Conservation (phyloP, 2,329 filamentous ascomycete species). For the Fusarium neocosmosporiellum region DNA sequence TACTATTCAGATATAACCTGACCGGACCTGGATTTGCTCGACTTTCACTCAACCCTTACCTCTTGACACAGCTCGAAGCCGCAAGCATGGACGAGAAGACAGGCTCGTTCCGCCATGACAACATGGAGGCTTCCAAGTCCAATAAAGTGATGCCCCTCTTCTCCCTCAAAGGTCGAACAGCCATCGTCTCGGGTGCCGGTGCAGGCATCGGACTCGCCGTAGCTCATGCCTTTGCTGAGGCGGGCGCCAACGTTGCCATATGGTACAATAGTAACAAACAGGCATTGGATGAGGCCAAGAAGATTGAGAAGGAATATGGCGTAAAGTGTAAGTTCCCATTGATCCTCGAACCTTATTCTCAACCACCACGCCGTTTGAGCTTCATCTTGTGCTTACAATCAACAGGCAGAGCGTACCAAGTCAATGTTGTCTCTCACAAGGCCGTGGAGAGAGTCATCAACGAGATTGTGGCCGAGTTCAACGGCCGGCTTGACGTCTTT, state of each 20-base stretch:
- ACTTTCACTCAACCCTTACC: neutral
- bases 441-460: constrained; percentile 63
- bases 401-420: constrained; percentile 69
- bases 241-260: constrained; percentile 77
- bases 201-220: constrained; percentile 75
- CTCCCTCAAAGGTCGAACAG: constrained; percentile 76
- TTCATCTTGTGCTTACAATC: constrained; percentile 12
- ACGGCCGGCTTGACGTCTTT: constrained; percentile 80
- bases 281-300: constrained; percentile 69
- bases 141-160: constrained; percentile 72
- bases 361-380: neutral
- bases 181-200: constrained; percentile 75
- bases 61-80: neutral
- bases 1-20: neutral
- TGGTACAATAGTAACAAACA: constrained; percentile 79
- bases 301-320: constrained; percentile 73
- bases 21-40: neutral
- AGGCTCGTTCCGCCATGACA: constrained; percentile 68
- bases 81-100: constrained; percentile 56
- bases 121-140: constrained; percentile 59
- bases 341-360: neutral
- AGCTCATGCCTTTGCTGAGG: constrained; percentile 73
- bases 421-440: constrained; percentile 67
- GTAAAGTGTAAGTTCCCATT: constrained; percentile 69
- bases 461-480: constrained; percentile 72